phyloP scores from a whole-genome alignment of 305 asterid species.

The Fraxinus xanthoxyloides region DNA sequence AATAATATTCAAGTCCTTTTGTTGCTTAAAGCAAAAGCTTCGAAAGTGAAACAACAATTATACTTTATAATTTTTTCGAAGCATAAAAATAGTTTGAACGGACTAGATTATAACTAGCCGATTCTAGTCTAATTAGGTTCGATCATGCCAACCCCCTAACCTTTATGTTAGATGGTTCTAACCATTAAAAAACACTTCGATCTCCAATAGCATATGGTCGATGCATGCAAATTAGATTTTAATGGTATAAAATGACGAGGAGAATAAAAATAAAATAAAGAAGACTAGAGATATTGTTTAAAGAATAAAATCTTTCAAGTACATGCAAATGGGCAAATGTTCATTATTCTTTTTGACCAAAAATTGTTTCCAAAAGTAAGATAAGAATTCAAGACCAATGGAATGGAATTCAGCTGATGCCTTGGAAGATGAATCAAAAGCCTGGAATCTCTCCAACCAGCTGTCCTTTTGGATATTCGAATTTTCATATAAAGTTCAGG shows the following conservation, averaged over 20 bases:
- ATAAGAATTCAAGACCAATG: constrained; percentile 1
- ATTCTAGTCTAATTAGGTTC: background rate
- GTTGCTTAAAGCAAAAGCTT: no score
- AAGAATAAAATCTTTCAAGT: constrained; percentile 40
- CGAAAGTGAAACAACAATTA: no score
- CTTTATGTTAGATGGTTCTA: background rate
- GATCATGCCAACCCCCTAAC: background rate
- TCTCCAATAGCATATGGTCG: background rate
- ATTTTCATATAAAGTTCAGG: background rate
- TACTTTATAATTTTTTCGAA: no score
- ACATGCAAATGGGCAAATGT: constrained; percentile 29
- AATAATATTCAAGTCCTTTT: no score
- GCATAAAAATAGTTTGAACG: no score
- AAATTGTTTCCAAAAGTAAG: constrained; percentile 25
- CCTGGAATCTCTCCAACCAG: constrained; percentile 20
- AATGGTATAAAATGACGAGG: background rate
- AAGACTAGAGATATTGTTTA: constrained; percentile 10
- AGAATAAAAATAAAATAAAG: constrained; percentile 24
- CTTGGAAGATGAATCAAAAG: background rate
- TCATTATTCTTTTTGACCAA: constrained; percentile 41
- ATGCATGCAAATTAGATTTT: background rate
- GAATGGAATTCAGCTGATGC: constrained; percentile 5
- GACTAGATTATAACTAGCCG: background rate
- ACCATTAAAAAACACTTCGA: background rate
- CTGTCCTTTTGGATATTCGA: background rate